Evolutionary conservation across 257 asterid species (phyloP).

Genomic region (Rhazya stricta): DNA sequence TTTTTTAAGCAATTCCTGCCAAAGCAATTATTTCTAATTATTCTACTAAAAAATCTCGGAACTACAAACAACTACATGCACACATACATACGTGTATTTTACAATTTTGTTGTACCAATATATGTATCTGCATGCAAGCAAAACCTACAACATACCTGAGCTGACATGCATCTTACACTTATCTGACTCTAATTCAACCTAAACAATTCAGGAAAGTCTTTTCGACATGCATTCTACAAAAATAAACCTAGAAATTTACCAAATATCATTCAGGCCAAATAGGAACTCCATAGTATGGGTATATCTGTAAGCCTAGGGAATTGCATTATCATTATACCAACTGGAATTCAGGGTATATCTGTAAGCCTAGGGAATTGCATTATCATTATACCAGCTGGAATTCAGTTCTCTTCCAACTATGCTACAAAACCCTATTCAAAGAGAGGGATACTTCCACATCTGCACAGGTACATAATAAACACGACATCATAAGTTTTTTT

Average conservation of each 20-base stretch:
- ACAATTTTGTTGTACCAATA: neutral
- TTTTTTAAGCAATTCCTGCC: conserved; percentile 44
- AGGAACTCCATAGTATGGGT: neutral
- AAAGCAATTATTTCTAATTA: conserved; percentile 3
- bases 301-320: neutral
- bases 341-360: neutral
- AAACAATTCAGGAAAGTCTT: neutral
- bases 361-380: neutral
- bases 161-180: neutral
- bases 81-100: neutral
- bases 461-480: neutral
- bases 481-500: neutral
- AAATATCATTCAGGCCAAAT: neutral
- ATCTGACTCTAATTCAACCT: neutral
- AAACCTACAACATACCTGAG: neutral
- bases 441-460: neutral
- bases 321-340: no score
- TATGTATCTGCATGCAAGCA: neutral
- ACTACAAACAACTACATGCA: neutral
- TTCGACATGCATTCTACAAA: neutral
- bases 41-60: neutral
- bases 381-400: no score
- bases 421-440: neutral
- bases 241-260: neutral
- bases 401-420: neutral